Base-by-base conservation (phyloP, 1,284 basidiomycete species). In the Ganoderma resinaceum region DNA sequence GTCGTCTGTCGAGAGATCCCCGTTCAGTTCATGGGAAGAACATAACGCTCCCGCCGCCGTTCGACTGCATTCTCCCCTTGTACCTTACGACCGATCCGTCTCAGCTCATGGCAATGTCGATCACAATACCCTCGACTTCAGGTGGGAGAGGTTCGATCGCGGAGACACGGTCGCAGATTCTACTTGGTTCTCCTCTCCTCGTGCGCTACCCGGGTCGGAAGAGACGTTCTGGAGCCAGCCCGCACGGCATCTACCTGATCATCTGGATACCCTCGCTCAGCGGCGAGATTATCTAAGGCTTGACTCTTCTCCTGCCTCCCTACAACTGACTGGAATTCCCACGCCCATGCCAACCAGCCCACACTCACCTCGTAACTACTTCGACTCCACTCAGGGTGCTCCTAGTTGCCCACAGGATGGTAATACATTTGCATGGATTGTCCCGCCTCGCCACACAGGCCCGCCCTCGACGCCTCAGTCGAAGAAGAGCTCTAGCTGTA, bases 61-160 rank as follows among this genome's bases (percentile, higher is more conserved):
- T 11, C 26, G 8, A 12, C 46, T 46, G 37, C 7, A 26, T 8
- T 63, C 42, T 18, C 53, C 37, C 26, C 37, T 53, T 42, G 37
- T 42, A 18, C 26, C 46, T 14, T 5, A 9, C 7, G 20, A 14
- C 23, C 38, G 40, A 5, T 37, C 7, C 35, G 46, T 7, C 23
- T 18, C 26, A 20, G 38, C n/a, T 37, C 82, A 86, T 8, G 18
- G 12, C 12, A 12, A 35, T 6, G 42, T 65, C 2, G 70, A 68
- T 38, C 23, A 57, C 29, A 63, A 64, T 5, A 72, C 74, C 5
- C 77, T 90, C 4, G 85, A 87, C 72, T 91, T 91, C 72, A 82
- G 76, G 63, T 91, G 90, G 90, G 78, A 79, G 61, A 84, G 84
- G 18, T 89, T 87, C 70, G 77, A 84, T 66, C 79, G 80, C 60